Base-by-base conservation (phyloP, 495 filamentous ascomycete genomes). In the Delitschia confertaspora region DNA sequence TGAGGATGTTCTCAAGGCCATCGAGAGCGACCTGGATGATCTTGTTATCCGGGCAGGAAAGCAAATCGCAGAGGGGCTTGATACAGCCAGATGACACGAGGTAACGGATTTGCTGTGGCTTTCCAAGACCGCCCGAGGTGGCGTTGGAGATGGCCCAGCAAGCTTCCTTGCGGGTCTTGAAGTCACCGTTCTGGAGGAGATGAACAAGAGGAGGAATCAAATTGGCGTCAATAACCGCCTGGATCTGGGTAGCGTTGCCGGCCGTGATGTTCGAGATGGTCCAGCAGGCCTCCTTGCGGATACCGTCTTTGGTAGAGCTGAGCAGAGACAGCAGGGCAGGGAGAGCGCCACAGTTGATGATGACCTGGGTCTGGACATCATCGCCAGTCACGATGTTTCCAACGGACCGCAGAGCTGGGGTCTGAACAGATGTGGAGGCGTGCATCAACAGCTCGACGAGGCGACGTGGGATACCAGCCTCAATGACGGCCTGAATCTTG, bases 141-240 rank as follows among this genome's bases (percentile, higher is more conserved):
- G 93, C 93, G 59, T 99, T 99, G 49, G 91, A 96, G 58, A 99
- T 99, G 23, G 93, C 93, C 93, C 93, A 99, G 69, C 93, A 99
- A 43, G 93, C 93, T 69, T 99, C 93, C 72, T 99, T 99, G 41
- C 93, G 80, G 30, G 93, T 99, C 83, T 99, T 99, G 65, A 99
- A 83, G 63, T 99, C 93, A 31, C 93, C 93, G 51, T 95, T 89
- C 32, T 85, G 86, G 25, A 99, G 75, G 6, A 99, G 74, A 63
- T 95, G 88, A 63, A 99, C 93, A 42, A 99, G 69, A 25, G 93
- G 93, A 20, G 88, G 86, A 49, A 99, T 88, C 59, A 99, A 94
- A 61, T 88, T 85, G 51, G 88, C 87, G 59, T 99, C 93, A 57
- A 99, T 83, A 34, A 99, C 93, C 14, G 89, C 71, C 65, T 96